phyloP scores from a whole-genome alignment of 768 basidiomycete genomes.

The Cyclocybe cylindracea region DNA sequence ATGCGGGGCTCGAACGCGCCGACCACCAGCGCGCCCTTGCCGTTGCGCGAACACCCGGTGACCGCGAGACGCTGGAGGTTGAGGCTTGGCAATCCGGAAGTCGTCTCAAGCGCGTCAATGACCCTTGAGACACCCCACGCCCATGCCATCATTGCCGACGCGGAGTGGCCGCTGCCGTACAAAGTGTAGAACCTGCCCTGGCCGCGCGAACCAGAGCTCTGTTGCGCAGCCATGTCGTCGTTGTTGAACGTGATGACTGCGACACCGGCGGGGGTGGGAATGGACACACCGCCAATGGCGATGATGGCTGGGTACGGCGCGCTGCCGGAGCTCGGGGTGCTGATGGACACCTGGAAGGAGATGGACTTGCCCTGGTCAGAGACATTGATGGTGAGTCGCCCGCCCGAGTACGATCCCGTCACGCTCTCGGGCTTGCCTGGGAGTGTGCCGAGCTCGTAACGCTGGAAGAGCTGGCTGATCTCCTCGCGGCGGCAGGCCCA shows the following conservation, averaged over 20 bases:
- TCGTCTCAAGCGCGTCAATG: constrained; percentile 59
- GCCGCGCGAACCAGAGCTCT: constrained; percentile 45
- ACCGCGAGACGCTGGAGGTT: constrained; percentile 51
- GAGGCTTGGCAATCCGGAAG: constrained; percentile 42
- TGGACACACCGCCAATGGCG: constrained; percentile 45
- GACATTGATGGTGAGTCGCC: constrained; percentile 50
- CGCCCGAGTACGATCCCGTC: constrained; percentile 43
- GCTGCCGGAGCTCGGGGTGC: constrained; percentile 40
- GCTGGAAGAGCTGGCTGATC: constrained; percentile 49
- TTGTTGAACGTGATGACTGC: constrained; percentile 56
- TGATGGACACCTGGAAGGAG: constrained; percentile 48
- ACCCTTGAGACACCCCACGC: constrained; percentile 62
- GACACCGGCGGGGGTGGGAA: constrained; percentile 36
- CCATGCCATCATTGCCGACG: constrained; percentile 61
- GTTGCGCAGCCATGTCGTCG: constrained; percentile 54
- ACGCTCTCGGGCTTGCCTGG: constrained; percentile 48
- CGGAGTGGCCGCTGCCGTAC: constrained; percentile 47
- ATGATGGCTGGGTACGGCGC: constrained; percentile 57
- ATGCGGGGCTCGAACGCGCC: constrained; percentile 62
- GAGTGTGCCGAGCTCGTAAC: constrained; percentile 52
- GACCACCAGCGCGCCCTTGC: constrained; percentile 60
- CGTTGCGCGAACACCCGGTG: constrained; percentile 61
- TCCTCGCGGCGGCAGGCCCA: constrained; percentile 55
- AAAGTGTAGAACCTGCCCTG: constrained; percentile 59
- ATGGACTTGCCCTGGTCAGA: constrained; percentile 47